These are phyloP conservation scores for Boletus edulis DNA, from an alignment of 768 basidiomycete species.

Conservation along the genomic window DNA sequence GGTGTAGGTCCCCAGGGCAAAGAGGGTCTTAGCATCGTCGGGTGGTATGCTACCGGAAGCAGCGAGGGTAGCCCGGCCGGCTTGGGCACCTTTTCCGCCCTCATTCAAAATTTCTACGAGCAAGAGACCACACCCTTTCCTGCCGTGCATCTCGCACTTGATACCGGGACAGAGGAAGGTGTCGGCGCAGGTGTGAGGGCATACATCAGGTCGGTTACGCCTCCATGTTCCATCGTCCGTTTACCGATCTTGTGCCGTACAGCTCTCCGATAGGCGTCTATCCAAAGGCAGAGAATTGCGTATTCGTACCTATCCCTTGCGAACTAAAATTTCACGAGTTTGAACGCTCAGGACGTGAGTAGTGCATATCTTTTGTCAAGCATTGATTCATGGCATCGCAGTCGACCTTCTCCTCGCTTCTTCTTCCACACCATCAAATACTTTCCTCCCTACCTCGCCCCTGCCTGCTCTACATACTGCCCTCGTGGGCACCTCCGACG, in stretches of 20 bases:
- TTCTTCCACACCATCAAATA: slow-evolving; percentile 38
- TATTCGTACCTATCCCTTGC: slow-evolving; percentile 91
- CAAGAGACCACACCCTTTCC: slow-evolving; percentile 87
- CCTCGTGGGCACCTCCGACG: slow-evolving; percentile 62
- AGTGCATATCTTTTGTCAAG: not conserved
- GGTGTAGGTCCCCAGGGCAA: slow-evolving; percentile 22
- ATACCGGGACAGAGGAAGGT: slow-evolving; percentile 72
- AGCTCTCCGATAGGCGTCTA: slow-evolving; percentile 87
- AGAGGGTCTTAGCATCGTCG: slow-evolving; percentile 87
- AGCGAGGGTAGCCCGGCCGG: slow-evolving; percentile 31
- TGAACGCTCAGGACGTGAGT: slow-evolving; percentile 84
- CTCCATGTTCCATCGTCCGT: slow-evolving; percentile 3
- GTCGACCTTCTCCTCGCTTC: slow-evolving; percentile 77
- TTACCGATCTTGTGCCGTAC: slow-evolving; percentile 5
- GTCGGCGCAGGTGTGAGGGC: slow-evolving; percentile 77
- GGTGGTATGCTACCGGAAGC: slow-evolving; percentile 89
- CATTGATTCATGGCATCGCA: slow-evolving; percentile 29
- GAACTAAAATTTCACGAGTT: slow-evolving; percentile 78
- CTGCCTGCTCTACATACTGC: slow-evolving; percentile 50
- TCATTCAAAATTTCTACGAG: slow-evolving; percentile 97
- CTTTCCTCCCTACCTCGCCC: slow-evolving; percentile 50
- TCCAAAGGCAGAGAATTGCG: slow-evolving; percentile 92
- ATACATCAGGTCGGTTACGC: slow-evolving; percentile 67
- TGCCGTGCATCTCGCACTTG: slow-evolving; percentile 87
- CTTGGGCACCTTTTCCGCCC: slow-evolving; percentile 91